Percentiles rank a stretch among this genome's conserved stretches.
phyloP scores from a whole-genome alignment of 805 yeast genomes.

The Starmerella vitae region DNA sequence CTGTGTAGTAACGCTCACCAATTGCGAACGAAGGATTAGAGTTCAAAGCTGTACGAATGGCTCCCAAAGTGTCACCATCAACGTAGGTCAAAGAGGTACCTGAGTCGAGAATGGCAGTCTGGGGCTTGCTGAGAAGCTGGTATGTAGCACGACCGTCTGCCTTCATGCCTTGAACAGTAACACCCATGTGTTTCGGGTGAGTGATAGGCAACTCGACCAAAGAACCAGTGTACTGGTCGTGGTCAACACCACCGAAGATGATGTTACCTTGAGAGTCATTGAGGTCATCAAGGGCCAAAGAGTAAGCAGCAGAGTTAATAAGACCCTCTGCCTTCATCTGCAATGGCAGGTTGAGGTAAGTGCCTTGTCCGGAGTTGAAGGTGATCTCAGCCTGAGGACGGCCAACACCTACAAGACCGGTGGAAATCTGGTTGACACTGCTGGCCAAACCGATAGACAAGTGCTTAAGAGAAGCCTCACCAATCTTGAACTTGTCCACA shows the following conservation, averaged over 20 bases:
- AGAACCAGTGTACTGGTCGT: slow-evolving; percentile 35
- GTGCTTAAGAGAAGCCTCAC: slow-evolving; percentile 37
- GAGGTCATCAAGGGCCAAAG: slow-evolving; percentile 42
- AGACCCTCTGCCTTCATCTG: slow-evolving; percentile 46
- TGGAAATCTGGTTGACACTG: slow-evolving; percentile 41
- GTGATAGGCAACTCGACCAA: slow-evolving; percentile 29
- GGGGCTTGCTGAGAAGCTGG: slow-evolving; percentile 20
- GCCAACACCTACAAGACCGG: slow-evolving; percentile 40
- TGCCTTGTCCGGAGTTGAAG: slow-evolving; percentile 13
- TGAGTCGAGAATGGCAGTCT: slow-evolving; percentile 37
- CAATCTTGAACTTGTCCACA: slow-evolving; percentile 45
- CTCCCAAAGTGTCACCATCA: slow-evolving; percentile 28
- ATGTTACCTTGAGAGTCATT: slow-evolving; percentile 36
- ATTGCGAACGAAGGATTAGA: slow-evolving; percentile 29
- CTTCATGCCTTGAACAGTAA: slow-evolving; percentile 22
- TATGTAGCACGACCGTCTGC: slow-evolving; percentile 22
- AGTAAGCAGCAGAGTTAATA: slow-evolving; percentile 47
- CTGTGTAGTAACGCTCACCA: slow-evolving; percentile 28
- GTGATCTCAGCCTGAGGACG: slow-evolving; percentile 42
- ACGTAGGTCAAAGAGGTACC: slow-evolving; percentile 43
- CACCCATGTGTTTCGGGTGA: slow-evolving; percentile 28
- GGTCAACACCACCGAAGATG: slow-evolving; percentile 45
- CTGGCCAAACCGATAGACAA: slow-evolving; percentile 70
- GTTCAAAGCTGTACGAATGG: slow-evolving; percentile 29
- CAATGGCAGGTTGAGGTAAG: slow-evolving; percentile 54